Base-by-base conservation (phyloP, 1,284 basidiomycete species). In the Xerocomus alliaceus region DNA sequence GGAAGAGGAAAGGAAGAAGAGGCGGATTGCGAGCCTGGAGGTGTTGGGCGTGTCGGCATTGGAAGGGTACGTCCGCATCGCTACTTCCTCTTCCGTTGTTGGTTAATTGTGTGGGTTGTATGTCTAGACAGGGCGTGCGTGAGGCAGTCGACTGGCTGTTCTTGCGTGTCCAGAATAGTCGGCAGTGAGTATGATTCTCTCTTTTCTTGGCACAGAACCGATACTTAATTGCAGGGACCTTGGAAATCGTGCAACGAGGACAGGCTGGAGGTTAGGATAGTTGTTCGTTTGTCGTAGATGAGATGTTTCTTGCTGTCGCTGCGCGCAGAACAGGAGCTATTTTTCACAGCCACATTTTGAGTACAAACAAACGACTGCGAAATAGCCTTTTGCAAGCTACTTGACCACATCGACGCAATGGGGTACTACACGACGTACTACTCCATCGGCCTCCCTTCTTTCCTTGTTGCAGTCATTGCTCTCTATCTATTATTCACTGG, bases 131-230 rank as follows among this genome's bases (percentile, higher is more conserved):
- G 35, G 95, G 95, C 0, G 91, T 97, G 5, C 86, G 91, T 60
- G 91, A 92, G 54, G 94, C 93, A 1, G 91, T 97, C 9, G 92
- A 97, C 71, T 97, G 95, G 95, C 75, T 97, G 26, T 97, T 97
- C 75, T 88, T 96, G 58, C 84, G 94, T 0, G 94, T 97, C 3
- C 94, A 96, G 78, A 95, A 94, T 68, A 93, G 92, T 67, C 81
- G 91, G 62, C 81, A 84, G 80, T 86, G 41, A 55, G 73, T 48
- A 3, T 8, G 1, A 28, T 31, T 3, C 32, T 29, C 26, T 18
- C 26, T 48, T 8, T 12, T 32, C 26, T 2, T 8, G 26, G 7
- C 1, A 17, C 42, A 0, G 11, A n/a, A 24, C 46, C 45, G 2
- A 55, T 12, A 0, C 52, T n/a, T 42, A 2, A n/a, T 24, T 37